Base-by-base conservation (phyloP, 352 stramenopile species). In the Phytophthora podocarpi region DNA sequence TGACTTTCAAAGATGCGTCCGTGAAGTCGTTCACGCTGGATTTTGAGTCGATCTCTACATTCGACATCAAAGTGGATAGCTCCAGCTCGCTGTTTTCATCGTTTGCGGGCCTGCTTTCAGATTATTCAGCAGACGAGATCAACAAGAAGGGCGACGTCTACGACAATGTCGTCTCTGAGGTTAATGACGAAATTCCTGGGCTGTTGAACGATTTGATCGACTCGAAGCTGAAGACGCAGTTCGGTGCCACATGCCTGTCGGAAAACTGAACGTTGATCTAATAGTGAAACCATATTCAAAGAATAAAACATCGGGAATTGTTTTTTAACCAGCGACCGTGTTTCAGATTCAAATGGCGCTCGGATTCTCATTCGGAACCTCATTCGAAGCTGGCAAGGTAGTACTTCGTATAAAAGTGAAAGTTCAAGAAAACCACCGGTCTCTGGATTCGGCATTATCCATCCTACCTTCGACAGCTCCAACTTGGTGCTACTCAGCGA, bases 61-160 rank as follows among this genome's bases (percentile, higher is more conserved):
- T 87, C 40, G 62, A 70, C 43, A 60, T 85, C 35, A 71, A 65
- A 37, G 77, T 85, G 36, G 49, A 72, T 31, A 70, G 61, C 59
- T 74, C 73, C 15, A 59, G 48, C 45, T 45, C 59, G 4, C 47
- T 82, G 21, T 55, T 85, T 32, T 49, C 57, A 1, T 65, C 59
- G 43, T 41, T 84, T 21, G 54, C 59, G 71, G n/a, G n/a, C 49
- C 41, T 67, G 30, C 59, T 89, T 18, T 45, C 79, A n/a, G 32
- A 67, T 37, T 84, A 85, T 64, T 80, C 69, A 27, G 76, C 64
- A 11, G 52, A 68, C 12, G 50, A 70, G 36, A 56, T 86, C 46
- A 89, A 86, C 74, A 80, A 81, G 65, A 89, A 78, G 62, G 72
- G 70, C 20, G 50, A 71, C 26, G 36, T 72, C 21, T 83, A 82